Base-by-base conservation (phyloP, 257 asterid species). In the Capsicum chinense region DNA sequence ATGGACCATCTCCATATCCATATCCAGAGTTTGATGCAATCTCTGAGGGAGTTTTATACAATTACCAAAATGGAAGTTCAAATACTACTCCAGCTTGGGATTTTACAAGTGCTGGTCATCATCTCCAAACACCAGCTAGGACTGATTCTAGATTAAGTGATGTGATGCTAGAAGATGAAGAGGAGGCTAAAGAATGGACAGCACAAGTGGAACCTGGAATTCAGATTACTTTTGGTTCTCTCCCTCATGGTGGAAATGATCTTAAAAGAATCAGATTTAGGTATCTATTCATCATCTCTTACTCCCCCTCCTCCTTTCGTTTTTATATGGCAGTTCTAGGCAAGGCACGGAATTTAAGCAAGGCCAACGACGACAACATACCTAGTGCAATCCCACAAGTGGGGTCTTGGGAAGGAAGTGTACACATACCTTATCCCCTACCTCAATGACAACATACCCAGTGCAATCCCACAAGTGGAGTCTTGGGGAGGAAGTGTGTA, bases 161-260 rank as follows among this genome's bases (percentile, higher is more conserved):
- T 62, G 91, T 91, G 79, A 88, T 89, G 88, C 57, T 92, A 3
- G 94, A 91, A 39, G 89, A 91, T 47, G 97, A 91, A 57, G 93
- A 89, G 16, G 95, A 85, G 48, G 91, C 92, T 0, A 92, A 90
- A 64, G 98, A 95, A 39, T 95, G 98, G 98, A 87, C 85, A 81
- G 97, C 98, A 3, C 98, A 95, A 79, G 98, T 95, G 59, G 98
- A 95, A 86, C 98, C 98, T 11, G 98, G 98, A 5, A 94, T 95
- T 56, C 98, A 93, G 73, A 92, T 95, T 69, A 92, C 98, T 12
- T 95, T 95, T 59, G 90, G 90, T 47, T 90, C 98, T 54, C 94
- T 95, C 80, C 95, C 95, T 19, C 88, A 89, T 2, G 98, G 97
- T 21, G 98, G 98, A 50, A 95, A 95, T 70, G 98, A 95, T 74